Base-by-base conservation (phyloP, 2,329 filamentous ascomycete genomes). In the Calonectria pteridis region DNA sequence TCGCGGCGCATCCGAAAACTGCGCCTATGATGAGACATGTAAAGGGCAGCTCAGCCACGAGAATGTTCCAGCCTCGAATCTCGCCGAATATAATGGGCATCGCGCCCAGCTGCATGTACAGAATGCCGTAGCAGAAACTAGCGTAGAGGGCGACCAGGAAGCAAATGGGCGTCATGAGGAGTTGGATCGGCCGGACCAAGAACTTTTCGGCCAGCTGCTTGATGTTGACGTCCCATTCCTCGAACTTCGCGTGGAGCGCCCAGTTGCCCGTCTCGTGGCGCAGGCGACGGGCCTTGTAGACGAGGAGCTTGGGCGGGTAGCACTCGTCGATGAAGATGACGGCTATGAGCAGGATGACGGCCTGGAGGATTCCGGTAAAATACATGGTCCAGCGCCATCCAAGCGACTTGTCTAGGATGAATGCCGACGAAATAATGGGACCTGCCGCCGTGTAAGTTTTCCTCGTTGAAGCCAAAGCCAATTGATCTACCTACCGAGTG, bases 101-200 rank as follows among this genome's bases (percentile, higher is more conserved):
- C 0, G 87, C 86, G 1, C 88, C 88, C 0, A 91, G 84, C 72
- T 89, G 88, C 84, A 91, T 89, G 81, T 93, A 94, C 0, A 93
- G 81, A 37, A 93, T 91, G 0, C 91, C 92, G 76, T 93, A 93
- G 81, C 89, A 89, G 81, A 95, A 94, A 63, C 88, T 91, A 2
- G 92, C 91, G 79, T 94, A 94, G 0, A 94, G 78, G 0, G 92
- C 90, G n/a, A 95, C 87, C 6, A 94, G 87, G 78, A 94, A 91
- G 82, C 92, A 94, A 70, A 95, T 94, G 0, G 93, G 94, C 2
- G 92, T 94, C 55, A 84, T 82, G 10, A 95, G 87, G 9, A 95
- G 87, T 77, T 93, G 90, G 31, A 94, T 87, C 0, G 93, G 94
- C 0, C 93, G 89, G 40, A 94, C 78, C 11, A 94, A 85, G 79